phyloP scores from a whole-genome alignment of 1,284 basidiomycete genomes.

The Hymenochaete sp. region DNA sequence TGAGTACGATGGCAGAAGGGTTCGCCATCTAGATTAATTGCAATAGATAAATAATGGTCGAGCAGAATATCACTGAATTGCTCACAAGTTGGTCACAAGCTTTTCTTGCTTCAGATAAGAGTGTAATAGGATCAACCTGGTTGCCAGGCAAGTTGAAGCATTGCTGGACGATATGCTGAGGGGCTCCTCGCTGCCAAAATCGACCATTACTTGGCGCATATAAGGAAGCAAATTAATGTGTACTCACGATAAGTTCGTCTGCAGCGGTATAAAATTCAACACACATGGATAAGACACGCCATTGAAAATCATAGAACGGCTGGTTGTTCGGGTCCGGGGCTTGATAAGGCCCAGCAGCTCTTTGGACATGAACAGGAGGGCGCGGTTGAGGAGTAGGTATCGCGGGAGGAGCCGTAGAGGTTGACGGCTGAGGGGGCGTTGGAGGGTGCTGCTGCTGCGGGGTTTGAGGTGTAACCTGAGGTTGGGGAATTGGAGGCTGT shows the following conservation, averaged over 20 bases:
- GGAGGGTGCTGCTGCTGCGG: constrained; percentile 22
- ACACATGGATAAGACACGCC: constrained; percentile 71
- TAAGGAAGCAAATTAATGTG: constrained; percentile 12
- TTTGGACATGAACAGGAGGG: constrained; percentile 21
- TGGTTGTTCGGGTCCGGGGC: constrained; percentile 55
- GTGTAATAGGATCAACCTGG: constrained; percentile 61
- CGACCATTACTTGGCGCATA: constrained; percentile 11
- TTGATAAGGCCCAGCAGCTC: constrained; percentile 30
- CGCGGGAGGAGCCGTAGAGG: constrained; percentile 19
- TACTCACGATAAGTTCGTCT: constrained; percentile 69
- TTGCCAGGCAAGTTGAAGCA: constrained; percentile 63
- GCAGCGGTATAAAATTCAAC: constrained; percentile 77
- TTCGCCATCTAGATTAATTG: constrained; percentile 48
- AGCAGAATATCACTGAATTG: constrained; percentile 5
- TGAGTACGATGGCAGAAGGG: constrained; percentile 53
- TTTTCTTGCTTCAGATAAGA: constrained; percentile 67
- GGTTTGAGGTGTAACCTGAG: constrained; percentile 17
- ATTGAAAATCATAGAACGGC: constrained; percentile 76
- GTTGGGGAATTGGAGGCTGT: constrained; percentile 1
- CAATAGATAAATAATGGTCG: constrained; percentile 1
- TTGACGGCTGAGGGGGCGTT: constrained; percentile 25
- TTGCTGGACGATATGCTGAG: constrained; percentile 65
- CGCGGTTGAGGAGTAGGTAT: constrained; percentile 14
- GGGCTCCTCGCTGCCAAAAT: constrained; percentile 54
- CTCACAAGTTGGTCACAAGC: constrained; percentile 62